Conservation (phyloP, 495 filamentous ascomycete species). For the Penicillium canescens region DNA sequence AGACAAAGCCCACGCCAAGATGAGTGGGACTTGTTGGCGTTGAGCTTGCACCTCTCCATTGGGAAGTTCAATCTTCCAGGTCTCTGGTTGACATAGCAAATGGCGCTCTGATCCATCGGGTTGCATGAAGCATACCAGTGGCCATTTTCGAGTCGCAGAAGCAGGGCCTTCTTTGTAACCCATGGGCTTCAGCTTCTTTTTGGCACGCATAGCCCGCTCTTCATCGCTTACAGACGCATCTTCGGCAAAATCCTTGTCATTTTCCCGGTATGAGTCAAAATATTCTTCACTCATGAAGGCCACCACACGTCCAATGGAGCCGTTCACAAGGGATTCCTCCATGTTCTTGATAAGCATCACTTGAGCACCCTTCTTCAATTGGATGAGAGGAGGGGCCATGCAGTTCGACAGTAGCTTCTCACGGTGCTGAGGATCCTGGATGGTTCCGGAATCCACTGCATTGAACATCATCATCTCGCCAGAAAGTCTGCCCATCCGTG, state of each 20-base stretch:
- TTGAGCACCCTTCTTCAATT: constrained; percentile 88
- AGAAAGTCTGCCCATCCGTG: constrained; percentile 67
- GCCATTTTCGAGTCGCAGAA: constrained; percentile 56
- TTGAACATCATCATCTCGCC: constrained; percentile 69
- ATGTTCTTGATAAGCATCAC: constrained; percentile 99
- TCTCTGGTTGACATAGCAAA: constrained; percentile 80
- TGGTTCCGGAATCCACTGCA: constrained; percentile 73
- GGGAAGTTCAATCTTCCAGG: constrained; percentile 95
- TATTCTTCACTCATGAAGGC: constrained; percentile 83
- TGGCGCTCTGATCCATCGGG: constrained; percentile 76
- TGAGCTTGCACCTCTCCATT: constrained; percentile 92
- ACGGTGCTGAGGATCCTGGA: constrained; percentile 62
- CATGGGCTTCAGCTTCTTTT: constrained; percentile 50
- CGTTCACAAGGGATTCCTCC: constrained; percentile 91
- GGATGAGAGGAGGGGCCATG: constrained; percentile 80
- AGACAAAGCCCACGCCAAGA: constrained; percentile 93
- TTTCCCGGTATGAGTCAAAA: constrained; percentile 64
- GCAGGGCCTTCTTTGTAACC: constrained; percentile 37
- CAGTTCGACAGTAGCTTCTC: constrained; percentile 82
- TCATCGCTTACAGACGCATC: constrained; percentile 41
- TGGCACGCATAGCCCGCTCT: constrained; percentile 42
- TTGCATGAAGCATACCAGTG: constrained; percentile 77
- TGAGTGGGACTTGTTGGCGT: constrained; percentile 64
- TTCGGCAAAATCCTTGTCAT: constrained; percentile 53
- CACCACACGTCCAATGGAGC: constrained; percentile 81